Base-by-base conservation (phyloP, 225 moss, liverwort and hornwort species). In the Marchantia polymorpha region DNA sequence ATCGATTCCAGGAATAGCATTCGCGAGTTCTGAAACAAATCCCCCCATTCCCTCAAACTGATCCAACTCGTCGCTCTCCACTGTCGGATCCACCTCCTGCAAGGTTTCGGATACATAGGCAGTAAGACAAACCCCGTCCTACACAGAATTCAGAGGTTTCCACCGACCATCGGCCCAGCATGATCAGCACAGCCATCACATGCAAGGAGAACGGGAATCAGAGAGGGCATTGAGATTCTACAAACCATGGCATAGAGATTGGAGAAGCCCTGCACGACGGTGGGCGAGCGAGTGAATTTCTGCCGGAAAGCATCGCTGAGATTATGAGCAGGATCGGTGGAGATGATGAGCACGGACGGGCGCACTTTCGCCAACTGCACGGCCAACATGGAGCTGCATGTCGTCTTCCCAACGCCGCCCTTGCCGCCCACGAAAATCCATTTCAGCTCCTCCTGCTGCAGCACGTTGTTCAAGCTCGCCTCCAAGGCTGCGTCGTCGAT, bases 361-460 rank as follows among this genome's bases (percentile, higher is more conserved):
- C 97, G 88, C 78, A 90, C 89, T 26, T 89, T 71, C 12, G 97
- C 90, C 83, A 99, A 77, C 64, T 91, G 86, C 22, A 86, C 82
- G 10, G 97, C 97, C 9, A 99, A 82, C 97, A 99, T 94, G 77
- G 93, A 99, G 87, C 97, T 99, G 77, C 97, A 99, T 2, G 97
- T 99, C 10, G 97, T 99, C 83, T 99, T 94, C 22, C 97, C 97
- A 23, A 99, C 97, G 0, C 97, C 97, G 12, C 97, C 97, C 83
- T 99, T 95, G 0, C 95, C 95, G 11, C 95, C 99, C 0, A 99
- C 99, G 19, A 99, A 95, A 67, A 99, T 92, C 93, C 99, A 99
- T 77, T 93, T 95, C 79, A 99, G 83, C 31, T 93, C 84, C 78
- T 56, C 78, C 86, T 92, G 99, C 69, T 92, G 90, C 83, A 99